Conservation (phyloP, 768 basidiomycete species). For the Auricularia heimuer region DNA sequence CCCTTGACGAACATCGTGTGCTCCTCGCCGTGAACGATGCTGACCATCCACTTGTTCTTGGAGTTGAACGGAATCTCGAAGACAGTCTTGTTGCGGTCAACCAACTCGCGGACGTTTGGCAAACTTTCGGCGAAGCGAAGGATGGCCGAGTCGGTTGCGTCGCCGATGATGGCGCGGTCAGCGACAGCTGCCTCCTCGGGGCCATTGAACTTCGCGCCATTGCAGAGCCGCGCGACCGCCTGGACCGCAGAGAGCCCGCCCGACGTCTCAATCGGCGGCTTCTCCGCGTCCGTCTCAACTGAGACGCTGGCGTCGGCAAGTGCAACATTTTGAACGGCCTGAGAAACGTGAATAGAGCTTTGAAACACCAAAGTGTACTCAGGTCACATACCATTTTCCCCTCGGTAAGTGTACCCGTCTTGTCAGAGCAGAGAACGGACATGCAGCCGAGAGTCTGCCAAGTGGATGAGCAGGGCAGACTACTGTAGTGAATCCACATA, state of each 20-base stretch:
- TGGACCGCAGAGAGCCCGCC: slow-evolving; percentile 22
- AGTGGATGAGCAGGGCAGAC: no score
- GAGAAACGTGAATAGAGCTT: not conserved
- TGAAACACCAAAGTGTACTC: slow-evolving; percentile 1
- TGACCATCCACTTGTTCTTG: slow-evolving; percentile 51
- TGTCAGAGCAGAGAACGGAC: slow-evolving; percentile 47
- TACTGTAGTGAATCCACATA: not conserved
- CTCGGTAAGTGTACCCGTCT: slow-evolving; percentile 41
- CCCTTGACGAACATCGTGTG: slow-evolving; percentile 42
- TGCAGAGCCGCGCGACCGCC: slow-evolving; percentile 44
- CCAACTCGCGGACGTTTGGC: slow-evolving; percentile 15
- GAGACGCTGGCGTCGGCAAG: slow-evolving; percentile 21
- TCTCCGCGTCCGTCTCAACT: not conserved
- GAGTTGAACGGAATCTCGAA: slow-evolving; percentile 39
- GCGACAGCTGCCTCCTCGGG: slow-evolving; percentile 17
- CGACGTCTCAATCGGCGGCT: not conserved
- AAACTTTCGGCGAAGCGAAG: slow-evolving; percentile 38
- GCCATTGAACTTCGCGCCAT: slow-evolving; percentile 42
- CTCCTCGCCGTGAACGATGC: slow-evolving; percentile 22
- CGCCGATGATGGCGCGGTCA: slow-evolving; percentile 31
- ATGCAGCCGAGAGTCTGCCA: slow-evolving; percentile 36
- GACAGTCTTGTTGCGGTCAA: slow-evolving; percentile 15
- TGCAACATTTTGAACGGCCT: slow-evolving; percentile 32
- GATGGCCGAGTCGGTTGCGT: slow-evolving; percentile 48
- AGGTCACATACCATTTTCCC: slow-evolving; percentile 33